Percentiles rank a stretch among this genome's conserved stretches.
Evolutionary conservation across 129 eudicot genomes (phyloP).

Genomic region (Tagetes erecta): DNA sequence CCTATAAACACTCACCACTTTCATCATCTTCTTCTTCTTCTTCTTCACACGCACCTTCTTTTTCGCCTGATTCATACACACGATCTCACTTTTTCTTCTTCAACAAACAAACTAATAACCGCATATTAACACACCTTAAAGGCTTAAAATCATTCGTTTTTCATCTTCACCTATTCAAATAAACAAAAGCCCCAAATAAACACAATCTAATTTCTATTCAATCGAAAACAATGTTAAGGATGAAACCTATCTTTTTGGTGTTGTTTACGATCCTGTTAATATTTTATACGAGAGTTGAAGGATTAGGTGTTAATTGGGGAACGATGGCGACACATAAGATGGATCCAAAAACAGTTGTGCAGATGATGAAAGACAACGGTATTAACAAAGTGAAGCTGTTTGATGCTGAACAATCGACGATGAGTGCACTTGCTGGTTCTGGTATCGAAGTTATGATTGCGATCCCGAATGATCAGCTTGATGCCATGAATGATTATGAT

Average conservation of each 20-base stretch:
- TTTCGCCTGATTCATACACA: too few relatives aligned
- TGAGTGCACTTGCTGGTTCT: conserved; percentile 81
- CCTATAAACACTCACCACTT: conserved; percentile 20
- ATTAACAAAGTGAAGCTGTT: conserved; percentile 78
- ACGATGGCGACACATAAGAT: conserved; percentile 77
- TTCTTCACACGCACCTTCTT: neutral
- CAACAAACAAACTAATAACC: too few relatives aligned
- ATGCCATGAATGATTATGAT: conserved; percentile 56
- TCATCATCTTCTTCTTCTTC: conserved; percentile 22
- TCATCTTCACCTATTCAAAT: neutral
- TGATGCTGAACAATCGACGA: conserved; percentile 71
- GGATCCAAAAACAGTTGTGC: conserved; percentile 77
- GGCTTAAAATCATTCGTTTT: neutral
- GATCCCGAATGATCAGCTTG: conserved; percentile 79
- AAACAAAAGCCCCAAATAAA: conserved; percentile 7
- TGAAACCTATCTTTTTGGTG: conserved; percentile 10
- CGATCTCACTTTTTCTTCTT: conserved; percentile 18
- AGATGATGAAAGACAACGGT: conserved; percentile 78
- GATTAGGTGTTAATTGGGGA: conserved; percentile 95
- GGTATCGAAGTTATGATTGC: conserved; percentile 90
- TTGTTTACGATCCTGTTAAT: conserved; percentile 26
- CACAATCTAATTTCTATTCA: conserved; percentile 5
- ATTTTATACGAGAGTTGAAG: conserved; percentile 30
- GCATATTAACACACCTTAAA: too few relatives aligned
- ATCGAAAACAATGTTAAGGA: conserved; percentile 27